Evolutionary conservation across 495 filamentous ascomycete species (phyloP).

Genomic region (Thozetella sp.): DNA sequence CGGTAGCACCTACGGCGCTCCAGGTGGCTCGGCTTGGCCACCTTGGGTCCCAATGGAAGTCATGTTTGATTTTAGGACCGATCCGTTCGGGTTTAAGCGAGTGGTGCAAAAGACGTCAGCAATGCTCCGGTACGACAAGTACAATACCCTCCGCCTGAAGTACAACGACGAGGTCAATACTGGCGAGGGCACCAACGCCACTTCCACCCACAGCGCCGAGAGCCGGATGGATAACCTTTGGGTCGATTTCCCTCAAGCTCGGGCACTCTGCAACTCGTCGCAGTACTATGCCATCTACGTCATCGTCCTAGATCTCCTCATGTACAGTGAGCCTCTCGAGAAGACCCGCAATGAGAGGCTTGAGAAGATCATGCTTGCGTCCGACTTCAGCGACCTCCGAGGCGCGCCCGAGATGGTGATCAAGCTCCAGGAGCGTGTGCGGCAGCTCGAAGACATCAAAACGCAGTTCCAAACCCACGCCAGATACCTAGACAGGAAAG

Average conservation of each 20-base stretch:
- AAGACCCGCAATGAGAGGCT: slow-evolving; percentile 91
- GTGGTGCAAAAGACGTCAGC: slow-evolving; percentile 95
- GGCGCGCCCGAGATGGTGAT: slow-evolving; percentile 94
- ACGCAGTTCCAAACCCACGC: slow-evolving; percentile 92
- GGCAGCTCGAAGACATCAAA: slow-evolving; percentile 96
- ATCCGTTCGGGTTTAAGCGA: slow-evolving; percentile 93
- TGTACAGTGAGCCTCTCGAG: slow-evolving; percentile 94
- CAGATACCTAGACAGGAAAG: slow-evolving; percentile 81
- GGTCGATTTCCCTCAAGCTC: slow-evolving; percentile 91
- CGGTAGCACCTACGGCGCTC: slow-evolving; percentile 88
- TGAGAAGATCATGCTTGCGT: slow-evolving; percentile 99
- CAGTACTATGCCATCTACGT: slow-evolving; percentile 98
- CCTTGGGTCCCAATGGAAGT: slow-evolving; percentile 98
- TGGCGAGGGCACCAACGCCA: slow-evolving; percentile 40
- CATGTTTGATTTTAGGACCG: slow-evolving; percentile 92
- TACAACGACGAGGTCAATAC: slow-evolving; percentile 93
- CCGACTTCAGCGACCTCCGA: slow-evolving; percentile 95
- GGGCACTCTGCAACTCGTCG: slow-evolving; percentile 90
- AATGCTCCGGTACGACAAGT: slow-evolving; percentile 93
- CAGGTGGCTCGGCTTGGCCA: slow-evolving; percentile 85
- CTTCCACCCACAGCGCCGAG: slow-evolving; percentile 60
- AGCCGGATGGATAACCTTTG: slow-evolving; percentile 90
- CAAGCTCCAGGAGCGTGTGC: slow-evolving; percentile 85
- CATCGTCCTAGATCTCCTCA: slow-evolving; percentile 90
- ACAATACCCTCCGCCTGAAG: slow-evolving; percentile 94